A percentile compares a stretch with the other conserved stretches of the same genome.
phyloP scores from a whole-genome alignment of 805 yeast genomes.

The Torulaspora delbrueckii region DNA sequence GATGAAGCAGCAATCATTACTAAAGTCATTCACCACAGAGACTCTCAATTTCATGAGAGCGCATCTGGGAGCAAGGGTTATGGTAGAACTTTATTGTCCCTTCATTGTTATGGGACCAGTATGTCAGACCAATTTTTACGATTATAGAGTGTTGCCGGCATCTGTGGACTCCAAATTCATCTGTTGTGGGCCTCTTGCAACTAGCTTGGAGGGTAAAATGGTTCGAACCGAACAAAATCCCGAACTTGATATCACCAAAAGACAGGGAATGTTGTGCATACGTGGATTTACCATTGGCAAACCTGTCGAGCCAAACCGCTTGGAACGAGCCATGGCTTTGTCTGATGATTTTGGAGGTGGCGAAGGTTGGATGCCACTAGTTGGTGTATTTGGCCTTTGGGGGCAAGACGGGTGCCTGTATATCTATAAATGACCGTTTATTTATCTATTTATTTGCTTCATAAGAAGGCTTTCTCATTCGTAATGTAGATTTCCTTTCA shows the following conservation, averaged over 20 bases:
- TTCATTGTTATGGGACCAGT: slow-evolving; percentile 50
- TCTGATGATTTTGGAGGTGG: slow-evolving; percentile 39
- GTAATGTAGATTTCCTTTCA: slow-evolving; percentile 46
- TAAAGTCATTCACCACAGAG: slow-evolving; percentile 18
- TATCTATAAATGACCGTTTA: slow-evolving; percentile 31
- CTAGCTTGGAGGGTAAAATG: slow-evolving; percentile 56
- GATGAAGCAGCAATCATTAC: slow-evolving; percentile 1
- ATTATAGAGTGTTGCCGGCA: slow-evolving; percentile 47
- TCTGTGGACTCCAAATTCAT: slow-evolving; percentile 30
- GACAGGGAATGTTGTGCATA: slow-evolving; percentile 48
- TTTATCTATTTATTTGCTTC: slow-evolving; percentile 1
- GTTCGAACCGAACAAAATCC: slow-evolving; percentile 33
- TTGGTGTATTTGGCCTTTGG: slow-evolving; percentile 52
- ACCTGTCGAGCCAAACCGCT: slow-evolving; percentile 33
- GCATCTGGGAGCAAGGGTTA: slow-evolving; percentile 44
- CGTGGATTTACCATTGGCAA: slow-evolving; percentile 69
- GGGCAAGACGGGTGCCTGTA: slow-evolving; percentile 74
- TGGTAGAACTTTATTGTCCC: slow-evolving; percentile 45
- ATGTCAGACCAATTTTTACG: slow-evolving; percentile 54
- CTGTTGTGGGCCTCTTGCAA: slow-evolving; percentile 54
- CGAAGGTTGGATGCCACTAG: slow-evolving; percentile 50
- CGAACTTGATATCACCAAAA: slow-evolving; percentile 34
- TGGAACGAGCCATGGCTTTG: slow-evolving; percentile 29
- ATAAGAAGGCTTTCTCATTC: slow-evolving; percentile 10
- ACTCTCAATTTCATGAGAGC: slow-evolving; percentile 43